phyloP scores from a whole-genome alignment of 1,284 basidiomycete genomes.

The Ceratobasidium theobromae region DNA sequence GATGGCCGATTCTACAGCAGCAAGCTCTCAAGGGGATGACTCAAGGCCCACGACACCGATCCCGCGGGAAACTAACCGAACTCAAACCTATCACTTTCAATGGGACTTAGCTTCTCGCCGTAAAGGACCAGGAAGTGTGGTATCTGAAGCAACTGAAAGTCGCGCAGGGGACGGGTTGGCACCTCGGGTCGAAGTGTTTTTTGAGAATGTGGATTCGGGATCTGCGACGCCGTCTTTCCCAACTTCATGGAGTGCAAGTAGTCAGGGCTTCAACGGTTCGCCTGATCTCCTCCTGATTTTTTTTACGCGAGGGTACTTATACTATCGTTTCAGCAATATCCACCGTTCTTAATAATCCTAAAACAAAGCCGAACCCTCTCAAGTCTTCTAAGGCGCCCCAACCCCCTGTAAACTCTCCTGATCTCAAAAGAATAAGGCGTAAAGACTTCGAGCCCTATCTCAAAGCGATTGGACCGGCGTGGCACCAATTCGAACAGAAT shows the following conservation, averaged over 20 bases:
- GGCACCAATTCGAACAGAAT: constrained; percentile 67
- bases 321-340: constrained; percentile 56
- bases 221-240: constrained; percentile 31
- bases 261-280: constrained; percentile 39
- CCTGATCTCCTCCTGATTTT: neutral
- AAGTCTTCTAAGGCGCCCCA: constrained; percentile 75
- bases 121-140: constrained; percentile 35
- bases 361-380: constrained; percentile 79
- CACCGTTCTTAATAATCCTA: constrained; percentile 81
- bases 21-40: constrained; percentile 26
- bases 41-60: constrained; percentile 23
- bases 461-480: constrained; percentile 69
- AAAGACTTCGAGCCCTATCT: constrained; percentile 87
- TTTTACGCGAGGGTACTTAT: neutral
- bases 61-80: neutral
- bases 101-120: constrained; percentile 33
- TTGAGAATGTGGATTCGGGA: constrained; percentile 8
- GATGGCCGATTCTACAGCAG: constrained; percentile 12
- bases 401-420: constrained; percentile 67
- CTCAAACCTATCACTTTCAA: constrained; percentile 34
- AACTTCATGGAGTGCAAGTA: constrained; percentile 36
- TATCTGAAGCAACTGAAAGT: constrained; percentile 37
- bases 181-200: neutral
- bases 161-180: constrained; percentile 28
- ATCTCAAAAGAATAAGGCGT: constrained; percentile 74